Conservation (phyloP, 1,139 yeast species). For the Groenewaldozyma auringiensis region DNA sequence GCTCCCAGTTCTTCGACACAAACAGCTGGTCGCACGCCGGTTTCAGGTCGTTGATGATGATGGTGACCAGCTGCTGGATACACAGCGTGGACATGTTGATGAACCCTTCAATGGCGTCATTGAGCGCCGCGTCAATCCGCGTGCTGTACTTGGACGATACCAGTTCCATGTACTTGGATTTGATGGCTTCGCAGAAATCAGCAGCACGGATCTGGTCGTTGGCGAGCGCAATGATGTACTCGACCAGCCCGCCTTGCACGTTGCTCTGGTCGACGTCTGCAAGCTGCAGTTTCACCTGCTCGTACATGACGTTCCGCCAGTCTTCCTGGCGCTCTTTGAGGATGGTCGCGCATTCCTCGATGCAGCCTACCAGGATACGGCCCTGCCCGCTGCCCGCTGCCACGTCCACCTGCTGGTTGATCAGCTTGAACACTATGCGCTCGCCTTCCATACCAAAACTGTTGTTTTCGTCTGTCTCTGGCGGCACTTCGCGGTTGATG, state of each 20-base stretch:
- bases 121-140: slow-evolving; percentile 50
- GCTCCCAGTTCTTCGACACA: slow-evolving; percentile 31
- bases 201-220: slow-evolving; percentile 86
- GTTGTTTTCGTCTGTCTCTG: slow-evolving; percentile 54
- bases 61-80: slow-evolving; percentile 52
- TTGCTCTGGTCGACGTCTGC: slow-evolving; percentile 37
- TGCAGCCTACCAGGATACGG: slow-evolving; percentile 72
- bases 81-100: slow-evolving; percentile 69
- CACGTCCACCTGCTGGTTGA: slow-evolving; percentile 86
- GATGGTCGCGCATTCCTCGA: slow-evolving; percentile 61
- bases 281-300: slow-evolving; percentile 47
- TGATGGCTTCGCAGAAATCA: slow-evolving; percentile 66
- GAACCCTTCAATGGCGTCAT: slow-evolving; percentile 63
- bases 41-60: slow-evolving; percentile 64
- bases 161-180: slow-evolving; percentile 54
- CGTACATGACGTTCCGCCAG: slow-evolving; percentile 51
- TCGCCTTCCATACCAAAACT: slow-evolving; percentile 52
- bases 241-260: slow-evolving; percentile 71
- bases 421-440: slow-evolving; percentile 71
- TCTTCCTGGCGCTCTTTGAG: slow-evolving; percentile 53
- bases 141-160: slow-evolving; percentile 60
- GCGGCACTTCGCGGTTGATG: slow-evolving; percentile 56
- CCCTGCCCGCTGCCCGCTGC: slow-evolving; percentile 87
- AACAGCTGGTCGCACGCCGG: slow-evolving; percentile 43
- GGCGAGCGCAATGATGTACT: slow-evolving; percentile 75